Conservation (phyloP, 2,329 filamentous ascomycete species). For the Chrysosporium queenslandicum region DNA sequence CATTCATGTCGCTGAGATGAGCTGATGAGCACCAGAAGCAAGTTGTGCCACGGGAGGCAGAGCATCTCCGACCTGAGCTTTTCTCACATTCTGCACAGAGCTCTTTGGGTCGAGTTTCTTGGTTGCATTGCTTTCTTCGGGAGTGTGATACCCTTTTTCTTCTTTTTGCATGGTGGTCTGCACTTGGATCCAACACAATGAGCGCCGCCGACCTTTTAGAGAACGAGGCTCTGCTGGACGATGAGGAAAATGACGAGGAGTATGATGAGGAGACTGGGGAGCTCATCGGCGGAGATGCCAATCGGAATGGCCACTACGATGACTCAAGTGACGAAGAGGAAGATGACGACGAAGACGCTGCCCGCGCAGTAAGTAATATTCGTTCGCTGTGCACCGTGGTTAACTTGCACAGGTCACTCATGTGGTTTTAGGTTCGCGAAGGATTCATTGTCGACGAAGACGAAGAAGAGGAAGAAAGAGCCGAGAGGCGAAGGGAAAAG, state of each 20-base stretch:
- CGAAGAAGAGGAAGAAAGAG: constrained; percentile 62
- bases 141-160: not conserved
- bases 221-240: constrained; percentile 75
- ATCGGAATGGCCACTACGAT: constrained; percentile 47
- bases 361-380: constrained; percentile 55
- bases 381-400: not conserved
- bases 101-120: not conserved
- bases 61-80: not conserved
- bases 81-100: not conserved
- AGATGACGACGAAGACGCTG: constrained; percentile 81
- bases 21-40: not conserved
- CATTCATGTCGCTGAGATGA: not conserved
- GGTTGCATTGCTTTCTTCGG: not conserved
- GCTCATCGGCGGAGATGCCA: constrained; percentile 35
- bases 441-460: constrained; percentile 95
- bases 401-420: constrained; percentile 9
- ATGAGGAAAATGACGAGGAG: constrained; percentile 72
- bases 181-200: constrained; percentile 34
- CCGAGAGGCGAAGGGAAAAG: constrained; percentile 52
- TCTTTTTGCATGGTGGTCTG: not conserved
- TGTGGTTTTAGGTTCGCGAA: constrained; percentile 62
- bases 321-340: constrained; percentile 91
- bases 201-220: constrained; percentile 62
- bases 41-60: not conserved
- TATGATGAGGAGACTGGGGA: constrained; percentile 67